Evolutionary conservation across 2,329 filamentous ascomycete species (phyloP).

Genomic region (Thielaviopsis ethacetica): DNA sequence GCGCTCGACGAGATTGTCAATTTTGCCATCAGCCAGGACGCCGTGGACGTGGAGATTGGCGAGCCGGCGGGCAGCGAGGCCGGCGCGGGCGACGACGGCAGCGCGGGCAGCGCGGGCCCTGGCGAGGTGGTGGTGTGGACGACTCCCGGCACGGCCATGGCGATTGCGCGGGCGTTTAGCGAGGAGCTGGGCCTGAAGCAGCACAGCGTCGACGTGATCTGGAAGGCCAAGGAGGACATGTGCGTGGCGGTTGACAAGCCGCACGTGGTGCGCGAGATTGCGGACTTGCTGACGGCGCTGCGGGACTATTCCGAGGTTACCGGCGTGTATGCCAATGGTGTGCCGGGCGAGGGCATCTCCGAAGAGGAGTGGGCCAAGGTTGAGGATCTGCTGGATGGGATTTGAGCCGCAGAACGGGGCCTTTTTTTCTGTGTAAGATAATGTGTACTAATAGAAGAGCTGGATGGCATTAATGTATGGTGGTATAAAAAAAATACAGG

Average conservation of each 20-base stretch:
- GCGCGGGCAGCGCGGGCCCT: neutral
- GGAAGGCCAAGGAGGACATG: constrained; percentile 61
- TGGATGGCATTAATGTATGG: too few species aligned
- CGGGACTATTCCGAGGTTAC: constrained; percentile 54
- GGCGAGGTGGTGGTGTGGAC: constrained; percentile 12
- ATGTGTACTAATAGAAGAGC: neutral
- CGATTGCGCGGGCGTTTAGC: constrained; percentile 11
- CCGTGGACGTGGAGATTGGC: constrained; percentile 10
- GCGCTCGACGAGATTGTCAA: constrained; percentile 10
- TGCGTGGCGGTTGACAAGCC: constrained; percentile 41
- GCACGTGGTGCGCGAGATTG: constrained; percentile 36
- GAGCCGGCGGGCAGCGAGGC: neutral
- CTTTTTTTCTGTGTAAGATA: neutral
- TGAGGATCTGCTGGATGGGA: constrained; percentile 17
- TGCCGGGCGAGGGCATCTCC: constrained; percentile 24
- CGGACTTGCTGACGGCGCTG: constrained; percentile 37
- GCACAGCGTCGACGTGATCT: constrained; percentile 57
- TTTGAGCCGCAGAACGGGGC: neutral
- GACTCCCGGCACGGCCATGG: constrained; percentile 5
- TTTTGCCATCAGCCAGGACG: constrained; percentile 8
- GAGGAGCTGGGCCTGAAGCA: constrained; percentile 41
- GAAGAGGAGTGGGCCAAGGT: constrained; percentile 33
- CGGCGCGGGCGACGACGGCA: neutral
- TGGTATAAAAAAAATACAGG: too few species aligned
- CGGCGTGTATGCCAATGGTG: constrained; percentile 53